Base-by-base conservation (phyloP, 2,329 filamentous ascomycete genomes). In the Lachnellula arida region DNA sequence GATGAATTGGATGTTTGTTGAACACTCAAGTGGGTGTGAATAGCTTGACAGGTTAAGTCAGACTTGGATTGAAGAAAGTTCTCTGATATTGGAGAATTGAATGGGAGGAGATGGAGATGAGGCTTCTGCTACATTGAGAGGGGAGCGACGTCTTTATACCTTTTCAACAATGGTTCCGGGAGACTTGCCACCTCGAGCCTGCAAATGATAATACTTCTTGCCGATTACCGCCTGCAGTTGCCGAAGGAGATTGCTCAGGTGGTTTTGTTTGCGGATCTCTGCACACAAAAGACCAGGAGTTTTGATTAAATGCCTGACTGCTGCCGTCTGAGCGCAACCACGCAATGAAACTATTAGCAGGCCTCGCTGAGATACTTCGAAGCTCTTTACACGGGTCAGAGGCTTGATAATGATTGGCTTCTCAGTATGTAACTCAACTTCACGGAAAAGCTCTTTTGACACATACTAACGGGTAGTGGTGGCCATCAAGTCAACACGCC, bases 281-380 rank as follows among this genome's bases (percentile, higher is more conserved):
- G 58, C 54, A 53, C 48, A 35, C 32, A 48, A 49, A 6, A 49
- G 49, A 46, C 12, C 49, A 52, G 42, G 34, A 37, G 50, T 22
- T 51, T 54, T 48, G 48, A 57, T 49, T 57, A 53, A 37, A 48
- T 56, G 49, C 49, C 52, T 55, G 46, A 46, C 47, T 49, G 42
- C 42, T 57, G 46, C 50, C 46, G 50, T 51, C 54, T 57, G 50
- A 56, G 58, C 28, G 54, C 51, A 57, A 48, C 43, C 55, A 61
- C 28, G 51, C 39, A 49, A 49, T 32, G 25, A 22, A 52, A 47
- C 19, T 49, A 42, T 46, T 60, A 46, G 43, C 19, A 9, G 49
- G 14, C 37, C 17, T 3, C 44, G 34, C 49, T 52, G 34, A 17
- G 32, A 25, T 49, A 55, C 17, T 46, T 42, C 23, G 37, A 55